Evolutionary conservation across 345 rosid species (phyloP), one percentile per base, ranked within the genome.

Genomic region (Rhizophora apiculata): DNA sequence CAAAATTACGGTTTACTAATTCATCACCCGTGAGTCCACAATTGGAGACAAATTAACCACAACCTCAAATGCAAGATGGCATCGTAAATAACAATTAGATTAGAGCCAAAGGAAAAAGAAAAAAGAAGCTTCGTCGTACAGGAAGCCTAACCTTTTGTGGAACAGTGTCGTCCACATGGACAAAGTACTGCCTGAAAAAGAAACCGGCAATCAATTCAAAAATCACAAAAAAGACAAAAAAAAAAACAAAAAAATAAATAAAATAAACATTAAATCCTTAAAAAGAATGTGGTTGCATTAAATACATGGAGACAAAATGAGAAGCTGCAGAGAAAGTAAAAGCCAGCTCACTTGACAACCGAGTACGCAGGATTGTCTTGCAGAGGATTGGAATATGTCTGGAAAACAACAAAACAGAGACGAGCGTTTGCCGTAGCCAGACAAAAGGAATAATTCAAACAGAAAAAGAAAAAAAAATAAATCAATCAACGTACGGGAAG

Each of bases 401-500:
- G 82, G 68, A 18, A 63, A 63, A 21, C 8, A 65, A 37, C 43
- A 46, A 15, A 46, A 5, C 24, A 62, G 18, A 24, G 49, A 32
- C 30, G 11, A 68, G 36, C 56, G 32, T 26, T 27, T 10, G 29
- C 29, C 60, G 6, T 43, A 0, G 49, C 49, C 49, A 43, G 18
- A 43, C 18, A 15, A 56, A 24, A 56, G 2, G 16, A 24, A 13
- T 3, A 24, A 11, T 10, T 21, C 49, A 56, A 11, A 56, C 31
- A 24, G 31, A 4, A 46, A 18, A n/a, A 26, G 6, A 15, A 6
- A 29, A 63, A 21, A 60, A 54, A 27, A 1, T 32, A 48, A 61
- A 15, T 15, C 34, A 29, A 49, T 31, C n/a, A 30, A 67, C 82
- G 53, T 83, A 95, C 97, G 21, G 96, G 85, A 81, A 88, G 93